These are phyloP conservation scores for Saprolegnia diclina DNA, from an alignment of 352 stramenopile genomes.

Conservation along the genomic window DNA sequence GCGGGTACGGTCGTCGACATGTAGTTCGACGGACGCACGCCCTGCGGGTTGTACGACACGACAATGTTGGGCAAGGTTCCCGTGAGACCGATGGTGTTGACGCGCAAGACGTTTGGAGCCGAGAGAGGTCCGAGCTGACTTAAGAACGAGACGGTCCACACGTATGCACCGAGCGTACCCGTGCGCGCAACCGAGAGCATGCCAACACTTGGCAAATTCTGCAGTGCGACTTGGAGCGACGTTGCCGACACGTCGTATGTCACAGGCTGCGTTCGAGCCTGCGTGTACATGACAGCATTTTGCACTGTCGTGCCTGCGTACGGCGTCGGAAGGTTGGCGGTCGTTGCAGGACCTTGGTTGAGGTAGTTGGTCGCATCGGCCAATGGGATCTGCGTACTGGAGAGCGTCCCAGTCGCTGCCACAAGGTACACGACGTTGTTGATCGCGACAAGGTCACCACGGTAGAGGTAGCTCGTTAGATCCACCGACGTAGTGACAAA, in stretches of 20 bases:
- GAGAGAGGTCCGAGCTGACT: conserved; percentile 42
- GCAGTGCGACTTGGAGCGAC: conserved; percentile 66
- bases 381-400: conserved; percentile 54
- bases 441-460: conserved; percentile 78
- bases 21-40: conserved; percentile 40
- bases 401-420: conserved; percentile 61
- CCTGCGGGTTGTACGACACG: background rate
- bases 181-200: conserved; percentile 86
- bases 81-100: conserved; percentile 10
- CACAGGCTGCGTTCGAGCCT: conserved; percentile 54
- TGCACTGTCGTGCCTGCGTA: conserved; percentile 53
- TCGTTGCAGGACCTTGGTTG: conserved; percentile 21
- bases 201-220: conserved; percentile 84
- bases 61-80: conserved; percentile 19
- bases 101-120: conserved; percentile 8
- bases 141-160: conserved; percentile 88
- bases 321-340: conserved; percentile 30
- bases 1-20: conserved; percentile 32
- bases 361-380: conserved; percentile 35
- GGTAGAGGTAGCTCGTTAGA: conserved; percentile 76
- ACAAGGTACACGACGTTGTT: conserved; percentile 73
- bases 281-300: conserved; percentile 38
- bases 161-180: conserved; percentile 58
- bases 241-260: conserved; percentile 50
- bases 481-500: conserved; percentile 83